Evolutionary conservation across 305 asterid species (phyloP).

Genomic region (Rubia occidens): DNA sequence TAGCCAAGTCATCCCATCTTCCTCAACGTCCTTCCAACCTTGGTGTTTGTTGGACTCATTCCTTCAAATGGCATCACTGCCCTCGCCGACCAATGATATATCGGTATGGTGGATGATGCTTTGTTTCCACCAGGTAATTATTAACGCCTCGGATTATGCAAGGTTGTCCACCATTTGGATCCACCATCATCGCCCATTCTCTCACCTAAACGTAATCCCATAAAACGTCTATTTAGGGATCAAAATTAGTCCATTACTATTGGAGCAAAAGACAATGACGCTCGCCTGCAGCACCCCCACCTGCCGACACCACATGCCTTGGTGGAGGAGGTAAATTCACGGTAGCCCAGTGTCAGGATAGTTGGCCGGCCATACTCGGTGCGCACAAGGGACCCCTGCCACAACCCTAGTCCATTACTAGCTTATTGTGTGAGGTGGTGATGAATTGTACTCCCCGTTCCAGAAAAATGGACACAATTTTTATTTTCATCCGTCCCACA

Average conservation of each 20-base stretch:
- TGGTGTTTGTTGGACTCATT: conserved; percentile 12
- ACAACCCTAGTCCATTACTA: too few relatives aligned
- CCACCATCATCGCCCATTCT: conserved; percentile 1
- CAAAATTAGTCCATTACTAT: background rate
- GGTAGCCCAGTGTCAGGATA: too few relatives aligned
- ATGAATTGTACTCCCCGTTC: too few relatives aligned
- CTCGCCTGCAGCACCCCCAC: too few relatives aligned
- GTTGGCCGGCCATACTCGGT: too few relatives aligned
- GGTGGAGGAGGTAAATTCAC: too few relatives aligned
- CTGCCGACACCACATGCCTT: too few relatives aligned
- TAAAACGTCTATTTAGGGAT: background rate
- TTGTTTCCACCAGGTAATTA: conserved; percentile 15
- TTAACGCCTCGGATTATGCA: conserved; percentile 3
- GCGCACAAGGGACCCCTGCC: too few relatives aligned
- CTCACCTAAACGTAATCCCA: background rate
- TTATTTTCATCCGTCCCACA: too few relatives aligned
- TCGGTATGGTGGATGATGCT: conserved; percentile 4
- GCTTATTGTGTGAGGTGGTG: background rate
- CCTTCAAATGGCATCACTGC: conserved; percentile 10
- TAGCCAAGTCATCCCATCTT: background rate
- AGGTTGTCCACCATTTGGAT: conserved; percentile 8
- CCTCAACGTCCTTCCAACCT: background rate
- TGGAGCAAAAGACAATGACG: too few relatives aligned
- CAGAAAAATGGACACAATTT: too few relatives aligned
- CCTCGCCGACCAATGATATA: conserved; percentile 14